These are phyloP conservation scores for Vigna nakashimae DNA, from an alignment of 306 rosid species.

Conservation along the genomic window DNA sequence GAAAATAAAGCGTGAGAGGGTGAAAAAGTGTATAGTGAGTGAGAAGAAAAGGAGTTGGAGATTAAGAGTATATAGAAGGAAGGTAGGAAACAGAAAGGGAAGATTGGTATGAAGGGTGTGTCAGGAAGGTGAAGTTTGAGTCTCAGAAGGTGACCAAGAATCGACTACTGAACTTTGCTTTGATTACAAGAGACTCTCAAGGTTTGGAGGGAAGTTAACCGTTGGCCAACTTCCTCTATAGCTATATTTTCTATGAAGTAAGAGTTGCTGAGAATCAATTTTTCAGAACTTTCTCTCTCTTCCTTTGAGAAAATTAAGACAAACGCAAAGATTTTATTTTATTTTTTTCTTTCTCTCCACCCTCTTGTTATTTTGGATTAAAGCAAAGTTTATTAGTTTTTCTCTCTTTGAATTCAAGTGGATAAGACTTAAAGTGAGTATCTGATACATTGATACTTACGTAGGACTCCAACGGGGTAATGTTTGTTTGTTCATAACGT, in stretches of 20 bases:
- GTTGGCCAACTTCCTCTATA: constrained; percentile 82
- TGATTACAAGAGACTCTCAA: constrained; percentile 75
- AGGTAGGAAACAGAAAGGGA: constrained; percentile 21
- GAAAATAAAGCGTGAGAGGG: constrained; percentile 12
- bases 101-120: constrained; percentile 64
- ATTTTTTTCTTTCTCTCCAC: neutral
- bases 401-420: constrained; percentile 46
- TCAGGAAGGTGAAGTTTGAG: constrained; percentile 80
- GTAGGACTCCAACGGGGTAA: constrained; percentile 22
- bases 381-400: constrained; percentile 23
- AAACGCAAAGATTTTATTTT: constrained; percentile 36
- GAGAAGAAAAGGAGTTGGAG: constrained; percentile 37
- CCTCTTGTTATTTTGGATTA: constrained; percentile 7
- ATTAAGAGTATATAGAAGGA: constrained; percentile 48
- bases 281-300: constrained; percentile 45
- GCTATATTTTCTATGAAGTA: constrained; percentile 62
- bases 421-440: constrained; percentile 52
- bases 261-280: constrained; percentile 70
- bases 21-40: constrained; percentile 25
- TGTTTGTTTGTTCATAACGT: constrained; percentile 16
- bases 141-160: constrained; percentile 85
- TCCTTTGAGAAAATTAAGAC: constrained; percentile 47
- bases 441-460: constrained; percentile 9
- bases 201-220: constrained; percentile 76
- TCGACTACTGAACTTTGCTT: constrained; percentile 62